phyloP scores from a whole-genome alignment of 1,284 basidiomycete genomes.

The Agaricales sp. region DNA sequence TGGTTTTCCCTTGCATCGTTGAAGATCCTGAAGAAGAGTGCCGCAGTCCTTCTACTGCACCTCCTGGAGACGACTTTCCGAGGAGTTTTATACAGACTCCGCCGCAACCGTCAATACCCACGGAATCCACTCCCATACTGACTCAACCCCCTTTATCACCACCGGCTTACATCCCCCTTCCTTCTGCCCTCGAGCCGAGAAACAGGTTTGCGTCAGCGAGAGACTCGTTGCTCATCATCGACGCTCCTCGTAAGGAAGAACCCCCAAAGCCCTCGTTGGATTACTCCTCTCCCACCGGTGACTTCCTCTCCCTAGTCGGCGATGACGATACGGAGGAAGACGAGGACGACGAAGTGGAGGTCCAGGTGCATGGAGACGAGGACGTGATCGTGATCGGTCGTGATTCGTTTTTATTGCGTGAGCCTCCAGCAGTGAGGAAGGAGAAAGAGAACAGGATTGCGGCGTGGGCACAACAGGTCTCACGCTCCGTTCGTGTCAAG shows the following conservation, averaged over 20 bases:
- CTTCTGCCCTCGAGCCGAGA: not conserved
- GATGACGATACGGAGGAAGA: not conserved
- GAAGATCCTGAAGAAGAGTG: not conserved
- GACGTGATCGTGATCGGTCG: not conserved
- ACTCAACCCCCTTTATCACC: not conserved
- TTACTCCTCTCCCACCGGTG: not conserved
- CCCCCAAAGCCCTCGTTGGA: not conserved
- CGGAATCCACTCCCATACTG: not conserved
- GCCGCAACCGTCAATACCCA: not conserved
- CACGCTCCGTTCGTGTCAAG: not conserved
- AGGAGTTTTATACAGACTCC: not conserved
- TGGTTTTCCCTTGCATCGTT: not conserved
- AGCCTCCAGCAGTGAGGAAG: not conserved
- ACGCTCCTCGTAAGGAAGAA: not conserved
- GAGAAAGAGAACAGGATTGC: not conserved
- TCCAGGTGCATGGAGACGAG: not conserved
- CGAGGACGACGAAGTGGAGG: not conserved
- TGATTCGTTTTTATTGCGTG: not conserved
- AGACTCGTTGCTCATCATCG: not conserved
- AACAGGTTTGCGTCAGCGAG: not conserved
- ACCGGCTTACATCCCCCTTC: not conserved
- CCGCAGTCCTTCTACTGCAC: not conserved
- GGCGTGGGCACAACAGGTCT: not conserved
- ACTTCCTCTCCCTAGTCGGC: not conserved
- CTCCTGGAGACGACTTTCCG: not conserved